These are phyloP conservation scores for Candida gorgasii DNA, from an alignment of 805 yeast genomes.

Conservation along the genomic window DNA sequence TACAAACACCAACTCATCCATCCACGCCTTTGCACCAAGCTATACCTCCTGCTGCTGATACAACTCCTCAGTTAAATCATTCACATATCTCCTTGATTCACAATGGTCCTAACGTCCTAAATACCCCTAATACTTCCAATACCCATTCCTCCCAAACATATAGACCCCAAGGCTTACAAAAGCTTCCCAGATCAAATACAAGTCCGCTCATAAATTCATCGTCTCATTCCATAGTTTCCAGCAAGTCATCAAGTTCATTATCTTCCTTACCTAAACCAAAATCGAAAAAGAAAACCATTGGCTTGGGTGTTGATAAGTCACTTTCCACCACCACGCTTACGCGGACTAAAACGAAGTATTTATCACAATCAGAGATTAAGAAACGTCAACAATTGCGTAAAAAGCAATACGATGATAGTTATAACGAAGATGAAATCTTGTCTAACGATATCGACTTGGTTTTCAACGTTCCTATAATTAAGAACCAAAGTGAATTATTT, in stretches of 20 bases:
- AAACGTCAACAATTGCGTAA: slow-evolving; percentile 38
- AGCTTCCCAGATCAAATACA: slow-evolving; percentile 1
- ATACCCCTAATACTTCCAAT: no score
- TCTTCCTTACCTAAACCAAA: neutral
- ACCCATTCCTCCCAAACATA: no score
- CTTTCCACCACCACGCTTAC: slow-evolving; percentile 22
- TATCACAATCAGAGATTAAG: slow-evolving; percentile 38
- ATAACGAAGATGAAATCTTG: slow-evolving; percentile 41
- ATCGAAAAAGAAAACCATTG: neutral
- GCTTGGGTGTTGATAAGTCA: slow-evolving; percentile 6
- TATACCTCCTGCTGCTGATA: no score
- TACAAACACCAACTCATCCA: slow-evolving; percentile 4
- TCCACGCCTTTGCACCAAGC: no score
- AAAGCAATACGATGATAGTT: slow-evolving; percentile 42
- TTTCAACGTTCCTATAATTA: slow-evolving; percentile 45
- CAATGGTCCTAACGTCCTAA: no score
- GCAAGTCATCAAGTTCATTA: neutral
- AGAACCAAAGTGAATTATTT: slow-evolving; percentile 35
- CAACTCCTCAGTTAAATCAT: no score
- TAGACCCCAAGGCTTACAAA: neutral
- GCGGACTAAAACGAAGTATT: slow-evolving; percentile 36
- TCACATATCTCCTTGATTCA: no score
- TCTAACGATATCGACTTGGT: slow-evolving; percentile 40
- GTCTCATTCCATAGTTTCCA: neutral
- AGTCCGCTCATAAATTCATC: neutral